These are phyloP conservation scores for Noccaea caerulescens DNA, from an alignment of 345 rosid species.

Conservation along the genomic window DNA sequence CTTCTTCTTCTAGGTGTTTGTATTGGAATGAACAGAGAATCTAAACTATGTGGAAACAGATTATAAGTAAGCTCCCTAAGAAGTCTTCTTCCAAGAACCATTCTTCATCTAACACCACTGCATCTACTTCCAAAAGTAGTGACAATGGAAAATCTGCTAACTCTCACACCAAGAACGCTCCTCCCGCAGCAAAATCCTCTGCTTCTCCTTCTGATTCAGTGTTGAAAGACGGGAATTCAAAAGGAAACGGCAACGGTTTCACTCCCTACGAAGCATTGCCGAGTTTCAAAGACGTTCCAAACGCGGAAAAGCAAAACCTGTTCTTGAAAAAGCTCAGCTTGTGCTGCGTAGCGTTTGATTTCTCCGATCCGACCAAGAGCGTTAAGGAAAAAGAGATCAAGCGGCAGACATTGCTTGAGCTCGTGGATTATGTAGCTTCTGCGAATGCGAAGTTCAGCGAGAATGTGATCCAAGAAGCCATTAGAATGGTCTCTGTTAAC, in stretches of 20 bases:
- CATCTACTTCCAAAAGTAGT: constrained; percentile 51
- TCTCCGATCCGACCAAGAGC: constrained; percentile 67
- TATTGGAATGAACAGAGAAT: constrained; percentile 27
- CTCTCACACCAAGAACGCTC: constrained; percentile 38
- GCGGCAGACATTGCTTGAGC: constrained; percentile 74
- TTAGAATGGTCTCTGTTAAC: constrained; percentile 70
- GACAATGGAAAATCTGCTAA: constrained; percentile 54
- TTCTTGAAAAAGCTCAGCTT: constrained; percentile 68
- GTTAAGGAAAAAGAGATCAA: constrained; percentile 85
- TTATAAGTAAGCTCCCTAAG: constrained; percentile 83
- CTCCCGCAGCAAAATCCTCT: constrained; percentile 42
- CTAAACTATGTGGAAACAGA: constrained; percentile 72
- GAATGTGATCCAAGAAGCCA: constrained; percentile 57
- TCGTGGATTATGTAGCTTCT: constrained; percentile 79
- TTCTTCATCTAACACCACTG: constrained; percentile 42
- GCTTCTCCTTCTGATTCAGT: constrained; percentile 39
- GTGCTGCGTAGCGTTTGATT: constrained; percentile 71
- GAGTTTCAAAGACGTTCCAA: constrained; percentile 67
- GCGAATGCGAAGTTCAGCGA: constrained; percentile 69
- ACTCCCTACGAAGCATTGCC: constrained; percentile 69
- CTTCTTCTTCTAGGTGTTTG: background rate
- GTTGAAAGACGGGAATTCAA: constrained; percentile 43
- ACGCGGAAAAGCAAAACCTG: constrained; percentile 68
- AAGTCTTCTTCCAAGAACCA: constrained; percentile 69
- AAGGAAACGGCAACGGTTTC: constrained; percentile 52